phyloP scores from a whole-genome alignment of 805 yeast genomes.

The Zygosaccharomyces pseudorouxii region DNA sequence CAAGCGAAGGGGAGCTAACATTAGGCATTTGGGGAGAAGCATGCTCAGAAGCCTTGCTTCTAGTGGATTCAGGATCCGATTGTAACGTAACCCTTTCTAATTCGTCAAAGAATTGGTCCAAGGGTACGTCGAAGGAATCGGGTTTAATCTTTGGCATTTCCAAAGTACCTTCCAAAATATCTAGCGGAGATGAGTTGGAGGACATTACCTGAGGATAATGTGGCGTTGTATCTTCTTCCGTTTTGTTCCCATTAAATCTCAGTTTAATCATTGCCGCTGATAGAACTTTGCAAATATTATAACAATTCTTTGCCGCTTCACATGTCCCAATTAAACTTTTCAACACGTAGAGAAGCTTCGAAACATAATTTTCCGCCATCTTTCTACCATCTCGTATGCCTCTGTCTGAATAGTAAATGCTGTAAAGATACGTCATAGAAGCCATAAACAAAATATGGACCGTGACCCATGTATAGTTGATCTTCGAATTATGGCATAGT shows the following conservation, averaged over 20 bases:
- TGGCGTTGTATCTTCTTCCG: background rate
- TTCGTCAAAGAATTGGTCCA: constrained; percentile 48
- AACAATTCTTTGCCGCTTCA: constrained; percentile 72
- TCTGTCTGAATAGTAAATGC: constrained; percentile 64
- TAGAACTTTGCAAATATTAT: constrained; percentile 65
- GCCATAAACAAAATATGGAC: constrained; percentile 87
- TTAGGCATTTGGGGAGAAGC: constrained; percentile 9
- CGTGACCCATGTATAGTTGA: constrained; percentile 91
- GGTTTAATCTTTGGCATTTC: constrained; percentile 6
- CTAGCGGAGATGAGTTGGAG: constrained; percentile 3
- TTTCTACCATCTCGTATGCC: constrained; percentile 44
- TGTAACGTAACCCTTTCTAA: constrained; percentile 33
- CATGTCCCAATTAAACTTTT: constrained; percentile 61
- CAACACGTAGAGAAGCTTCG: constrained; percentile 53
- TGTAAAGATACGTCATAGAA: constrained; percentile 76
- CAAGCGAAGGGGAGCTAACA: background rate
- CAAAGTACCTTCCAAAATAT: constrained; percentile 7
- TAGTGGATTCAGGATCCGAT: constrained; percentile 12
- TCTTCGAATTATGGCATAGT: constrained; percentile 49
- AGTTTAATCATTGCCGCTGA: constrained; percentile 66
- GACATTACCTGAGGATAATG: background rate
- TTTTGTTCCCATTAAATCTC: constrained; percentile 33
- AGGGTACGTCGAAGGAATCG: constrained; percentile 16
- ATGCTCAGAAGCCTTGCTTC: constrained; percentile 10
- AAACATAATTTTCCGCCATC: constrained; percentile 46